Evolutionary conservation across 495 filamentous ascomycete species (phyloP).

Genomic region (Terfezia boudieri): DNA sequence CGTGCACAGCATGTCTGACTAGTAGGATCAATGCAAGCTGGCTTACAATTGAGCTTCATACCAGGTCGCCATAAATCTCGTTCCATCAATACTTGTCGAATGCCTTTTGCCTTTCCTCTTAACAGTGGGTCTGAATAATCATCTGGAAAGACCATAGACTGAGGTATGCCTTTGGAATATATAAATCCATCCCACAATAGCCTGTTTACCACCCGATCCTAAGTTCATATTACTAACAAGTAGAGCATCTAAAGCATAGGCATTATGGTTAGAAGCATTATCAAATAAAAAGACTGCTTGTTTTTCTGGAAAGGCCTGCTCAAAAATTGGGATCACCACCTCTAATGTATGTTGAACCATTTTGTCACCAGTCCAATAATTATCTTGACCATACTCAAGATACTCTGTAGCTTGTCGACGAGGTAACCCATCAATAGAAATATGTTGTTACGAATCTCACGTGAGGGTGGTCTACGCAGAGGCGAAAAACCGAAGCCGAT

Average conservation of each 20-base stretch:
- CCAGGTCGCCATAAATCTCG: neutral
- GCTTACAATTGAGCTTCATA: neutral
- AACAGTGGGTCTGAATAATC: neutral
- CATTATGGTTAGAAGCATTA: neutral
- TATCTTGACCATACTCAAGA: constrained; percentile 2
- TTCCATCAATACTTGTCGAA: neutral
- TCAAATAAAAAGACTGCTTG: constrained; percentile 4
- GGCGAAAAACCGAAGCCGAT: too few species aligned
- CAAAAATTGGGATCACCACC: constrained; percentile 3
- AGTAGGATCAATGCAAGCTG: neutral
- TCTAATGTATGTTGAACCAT: constrained; percentile 1
- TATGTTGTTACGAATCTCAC: too few species aligned
- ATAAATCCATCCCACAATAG: neutral
- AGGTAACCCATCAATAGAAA: neutral
- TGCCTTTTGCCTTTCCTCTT: neutral
- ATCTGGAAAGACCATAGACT: neutral
- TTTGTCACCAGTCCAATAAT: neutral
- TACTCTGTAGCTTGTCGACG: constrained; percentile 1
- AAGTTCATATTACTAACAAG: neutral
- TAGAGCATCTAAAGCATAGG: constrained; percentile 1
- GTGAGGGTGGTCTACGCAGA: too few species aligned
- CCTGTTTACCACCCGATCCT: neutral
- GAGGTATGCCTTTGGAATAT: neutral
- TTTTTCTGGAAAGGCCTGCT: neutral
- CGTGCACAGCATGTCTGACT: constrained; percentile 1